Conservation (phyloP, 2,329 filamentous ascomycete species). For the Xylogone sp. region DNA sequence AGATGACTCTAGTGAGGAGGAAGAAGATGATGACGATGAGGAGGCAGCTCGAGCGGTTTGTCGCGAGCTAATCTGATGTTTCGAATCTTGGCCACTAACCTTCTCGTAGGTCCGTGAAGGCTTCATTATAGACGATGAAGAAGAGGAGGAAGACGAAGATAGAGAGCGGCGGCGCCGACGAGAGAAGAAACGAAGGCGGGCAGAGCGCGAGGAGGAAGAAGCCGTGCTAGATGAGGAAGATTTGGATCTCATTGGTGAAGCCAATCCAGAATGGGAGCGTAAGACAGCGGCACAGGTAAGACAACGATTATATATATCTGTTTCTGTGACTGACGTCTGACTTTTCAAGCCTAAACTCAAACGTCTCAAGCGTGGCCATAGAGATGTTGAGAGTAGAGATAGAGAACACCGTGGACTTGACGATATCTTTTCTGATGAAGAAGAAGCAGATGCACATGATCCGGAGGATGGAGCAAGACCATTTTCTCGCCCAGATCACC, state of each 20-base stretch:
- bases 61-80: conserved; percentile 5
- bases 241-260: conserved; percentile 87
- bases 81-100: conserved; percentile 14
- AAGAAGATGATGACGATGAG: conserved; percentile 88
- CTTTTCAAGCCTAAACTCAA: conserved; percentile 78
- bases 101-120: conserved; percentile 73
- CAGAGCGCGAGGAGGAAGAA: conserved; percentile 79
- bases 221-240: conserved; percentile 90
- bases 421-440: conserved; percentile 94
- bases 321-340: conserved; percentile 16
- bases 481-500: conserved; percentile 38
- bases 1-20: conserved; percentile 88
- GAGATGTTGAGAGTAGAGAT: conserved; percentile 65
- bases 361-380: conserved; percentile 87
- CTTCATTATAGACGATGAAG: conserved; percentile 91
- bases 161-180: conserved; percentile 51
- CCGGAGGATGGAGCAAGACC: conserved; percentile 39
- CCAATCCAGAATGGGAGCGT: conserved; percentile 65
- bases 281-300: conserved; percentile 67
- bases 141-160: conserved; percentile 63
- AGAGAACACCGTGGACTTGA: conserved; percentile 68
- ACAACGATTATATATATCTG: conserved; percentile 3
- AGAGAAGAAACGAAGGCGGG: conserved; percentile 71
- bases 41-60: conserved; percentile 74
- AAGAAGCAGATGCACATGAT: conserved; percentile 64